Percentiles rank a stretch among this genome's conserved stretches.
Conservation (phyloP, 192 early-diverging fungal genomes). For the Spizellomyces punctatus region DNA sequence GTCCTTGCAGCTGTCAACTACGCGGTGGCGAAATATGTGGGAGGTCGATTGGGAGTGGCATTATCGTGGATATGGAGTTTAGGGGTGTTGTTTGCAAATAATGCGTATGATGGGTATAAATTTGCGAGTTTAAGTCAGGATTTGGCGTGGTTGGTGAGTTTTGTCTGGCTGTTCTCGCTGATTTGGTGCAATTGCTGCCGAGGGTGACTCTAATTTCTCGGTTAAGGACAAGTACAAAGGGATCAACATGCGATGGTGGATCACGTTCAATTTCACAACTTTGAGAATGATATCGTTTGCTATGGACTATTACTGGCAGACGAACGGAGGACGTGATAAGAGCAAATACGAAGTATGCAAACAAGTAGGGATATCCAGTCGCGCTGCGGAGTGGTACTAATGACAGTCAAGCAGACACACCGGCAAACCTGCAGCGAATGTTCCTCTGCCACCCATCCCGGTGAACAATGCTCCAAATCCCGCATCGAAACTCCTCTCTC, state of each 20-base stretch:
- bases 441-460: not conserved
- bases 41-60: slow-evolving; percentile 58
- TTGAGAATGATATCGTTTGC: slow-evolving; percentile 90
- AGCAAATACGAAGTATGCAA: slow-evolving; percentile 8
- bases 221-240: slow-evolving; percentile 68
- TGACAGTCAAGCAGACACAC: slow-evolving; percentile 21
- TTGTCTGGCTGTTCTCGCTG: not conserved
- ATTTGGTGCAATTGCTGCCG: not conserved
- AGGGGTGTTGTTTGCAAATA: slow-evolving; percentile 77
- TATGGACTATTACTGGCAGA: slow-evolving; percentile 92
- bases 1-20: slow-evolving; percentile 69
- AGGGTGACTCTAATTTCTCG: not conserved
- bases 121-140: slow-evolving; percentile 55
- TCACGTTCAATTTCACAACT: slow-evolving; percentile 88
- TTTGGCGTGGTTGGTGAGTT: slow-evolving; percentile 68
- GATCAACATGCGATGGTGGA: slow-evolving; percentile 78
- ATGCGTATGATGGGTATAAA: slow-evolving; percentile 71
- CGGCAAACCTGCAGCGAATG: slow-evolving; percentile 38
- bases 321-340: not conserved
- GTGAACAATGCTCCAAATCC: not conserved
- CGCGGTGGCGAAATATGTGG: slow-evolving; percentile 55
- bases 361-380: not conserved
- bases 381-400: not conserved
- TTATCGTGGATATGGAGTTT: slow-evolving; percentile 85
- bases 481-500: slow-evolving; percentile 4